phyloP scores from a whole-genome alignment of 2,329 filamentous ascomycete genomes.

The Neofusicoccum sp. region DNA sequence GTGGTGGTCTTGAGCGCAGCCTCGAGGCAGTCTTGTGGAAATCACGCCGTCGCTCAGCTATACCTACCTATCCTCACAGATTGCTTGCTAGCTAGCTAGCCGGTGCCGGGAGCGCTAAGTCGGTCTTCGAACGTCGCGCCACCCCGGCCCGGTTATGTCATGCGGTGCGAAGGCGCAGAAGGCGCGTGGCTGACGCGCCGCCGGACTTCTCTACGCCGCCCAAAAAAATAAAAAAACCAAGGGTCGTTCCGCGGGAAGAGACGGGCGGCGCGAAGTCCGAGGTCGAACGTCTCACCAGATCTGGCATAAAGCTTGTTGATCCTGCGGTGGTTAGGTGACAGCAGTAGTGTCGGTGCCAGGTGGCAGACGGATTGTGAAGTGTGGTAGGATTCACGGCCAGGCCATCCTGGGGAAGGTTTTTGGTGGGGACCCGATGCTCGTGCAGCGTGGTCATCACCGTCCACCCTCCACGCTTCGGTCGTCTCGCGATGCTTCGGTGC shows the following conservation, averaged over 20 bases:
- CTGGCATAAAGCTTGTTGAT: neutral
- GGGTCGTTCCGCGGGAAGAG: too few relatives aligned
- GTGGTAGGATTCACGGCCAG: neutral
- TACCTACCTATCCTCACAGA: too few relatives aligned
- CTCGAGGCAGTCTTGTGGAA: too few relatives aligned
- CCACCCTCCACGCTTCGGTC: too few relatives aligned
- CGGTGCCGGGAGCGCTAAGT: neutral
- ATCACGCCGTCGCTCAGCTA: too few relatives aligned
- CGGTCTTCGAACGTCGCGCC: slow-evolving; percentile 15
- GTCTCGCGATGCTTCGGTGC: slow-evolving; percentile 23
- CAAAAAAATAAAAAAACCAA: too few relatives aligned
- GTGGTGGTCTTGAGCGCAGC: neutral
- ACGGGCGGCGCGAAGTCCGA: neutral
- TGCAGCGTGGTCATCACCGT: slow-evolving; percentile 35
- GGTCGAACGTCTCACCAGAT: slow-evolving; percentile 6
- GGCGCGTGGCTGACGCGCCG: slow-evolving; percentile 4
- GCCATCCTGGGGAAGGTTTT: neutral
- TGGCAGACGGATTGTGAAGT: neutral
- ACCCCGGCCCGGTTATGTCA: slow-evolving; percentile 8
- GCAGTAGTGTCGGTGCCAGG: too few relatives aligned
- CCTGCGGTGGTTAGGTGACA: neutral
- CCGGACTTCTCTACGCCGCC: neutral
- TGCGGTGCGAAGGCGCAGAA: neutral
- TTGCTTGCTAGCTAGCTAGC: too few relatives aligned
- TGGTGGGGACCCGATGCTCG: neutral